A percentile compares a stretch with the other conserved stretches of the same genome.
These are phyloP conservation scores for Nakazawaea siamensis DNA, from an alignment of 805 yeast species.

Conservation along the genomic window DNA sequence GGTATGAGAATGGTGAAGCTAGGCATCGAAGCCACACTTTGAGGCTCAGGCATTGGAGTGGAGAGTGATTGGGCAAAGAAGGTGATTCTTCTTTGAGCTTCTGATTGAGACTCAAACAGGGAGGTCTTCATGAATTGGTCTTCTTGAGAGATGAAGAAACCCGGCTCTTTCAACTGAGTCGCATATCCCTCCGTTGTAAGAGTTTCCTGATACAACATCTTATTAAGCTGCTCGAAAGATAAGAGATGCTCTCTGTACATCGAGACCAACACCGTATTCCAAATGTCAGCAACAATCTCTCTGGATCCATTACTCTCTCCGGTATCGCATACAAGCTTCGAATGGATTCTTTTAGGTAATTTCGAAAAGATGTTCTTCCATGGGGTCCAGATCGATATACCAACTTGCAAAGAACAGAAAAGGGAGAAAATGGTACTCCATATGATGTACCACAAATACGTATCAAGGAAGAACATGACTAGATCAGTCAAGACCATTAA, in stretches of 20 bases:
- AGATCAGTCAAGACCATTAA: constrained; percentile 55
- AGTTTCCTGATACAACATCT: constrained; percentile 50
- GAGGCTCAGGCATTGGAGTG: constrained; percentile 74
- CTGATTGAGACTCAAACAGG: constrained; percentile 54
- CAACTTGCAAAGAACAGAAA: constrained; percentile 60
- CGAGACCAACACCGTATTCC: constrained; percentile 80
- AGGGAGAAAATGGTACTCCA: constrained; percentile 74
- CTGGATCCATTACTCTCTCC: constrained; percentile 29
- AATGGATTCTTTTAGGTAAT: constrained; percentile 65
- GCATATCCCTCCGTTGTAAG: constrained; percentile 26
- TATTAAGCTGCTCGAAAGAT: constrained; percentile 64
- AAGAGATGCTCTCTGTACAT: constrained; percentile 77
- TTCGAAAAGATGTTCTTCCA: constrained; percentile 78
- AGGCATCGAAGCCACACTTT: constrained; percentile 64
- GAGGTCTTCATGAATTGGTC: constrained; percentile 51
- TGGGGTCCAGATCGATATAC: constrained; percentile 82
- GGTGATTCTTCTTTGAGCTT: constrained; percentile 76
- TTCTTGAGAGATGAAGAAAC: constrained; percentile 75
- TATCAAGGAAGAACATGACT: constrained; percentile 67
- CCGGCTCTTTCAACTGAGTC: constrained; percentile 54
- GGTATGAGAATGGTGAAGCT: constrained; percentile 80
- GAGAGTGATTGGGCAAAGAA: constrained; percentile 87
- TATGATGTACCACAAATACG: constrained; percentile 79
- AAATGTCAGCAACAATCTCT: constrained; percentile 57
- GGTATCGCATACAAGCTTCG: constrained; percentile 52